Evolutionary conservation across 1,139 yeast species (phyloP).

Genomic region (Kodamaea fungicola): DNA sequence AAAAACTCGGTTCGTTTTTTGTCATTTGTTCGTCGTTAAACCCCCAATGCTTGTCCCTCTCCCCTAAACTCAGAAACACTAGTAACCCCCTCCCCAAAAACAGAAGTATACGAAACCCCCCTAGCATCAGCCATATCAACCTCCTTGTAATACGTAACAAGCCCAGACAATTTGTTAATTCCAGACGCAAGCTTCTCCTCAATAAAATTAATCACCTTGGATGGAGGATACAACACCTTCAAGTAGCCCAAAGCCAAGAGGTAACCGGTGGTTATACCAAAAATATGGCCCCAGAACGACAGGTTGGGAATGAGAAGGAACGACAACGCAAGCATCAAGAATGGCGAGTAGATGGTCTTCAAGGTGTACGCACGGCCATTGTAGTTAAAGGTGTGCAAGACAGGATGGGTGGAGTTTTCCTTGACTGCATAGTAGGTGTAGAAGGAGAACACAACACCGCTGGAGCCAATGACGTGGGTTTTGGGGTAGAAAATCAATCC

Average conservation of each 20-base stretch:
- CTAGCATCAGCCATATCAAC: constrained; percentile 49
- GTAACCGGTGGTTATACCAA: constrained; percentile 40
- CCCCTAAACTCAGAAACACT: not conserved
- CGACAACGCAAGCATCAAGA: constrained; percentile 47
- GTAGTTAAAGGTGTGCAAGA: constrained; percentile 24
- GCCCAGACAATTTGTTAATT: constrained; percentile 52
- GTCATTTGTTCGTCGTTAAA: not conserved
- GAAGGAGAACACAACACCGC: constrained; percentile 77
- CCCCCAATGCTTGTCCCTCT: not conserved
- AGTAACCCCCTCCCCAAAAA: constrained; percentile 14
- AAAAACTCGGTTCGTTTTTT: too few relatives aligned
- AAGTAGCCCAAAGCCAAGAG: constrained; percentile 57
- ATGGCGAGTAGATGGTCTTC: constrained; percentile 64
- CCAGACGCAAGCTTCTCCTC: constrained; percentile 51
- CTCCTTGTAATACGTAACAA: constrained; percentile 55
- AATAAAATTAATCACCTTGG: constrained; percentile 59
- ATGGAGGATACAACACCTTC: constrained; percentile 60
- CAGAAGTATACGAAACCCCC: constrained; percentile 34
- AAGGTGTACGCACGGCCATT: constrained; percentile 32
- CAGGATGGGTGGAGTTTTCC: constrained; percentile 53
- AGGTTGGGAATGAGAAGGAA: constrained; percentile 54
- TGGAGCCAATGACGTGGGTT: constrained; percentile 58
- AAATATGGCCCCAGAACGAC: constrained; percentile 71
- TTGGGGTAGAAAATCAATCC: constrained; percentile 55
- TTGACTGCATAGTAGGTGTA: constrained; percentile 60